phyloP scores from a whole-genome alignment of 352 stramenopile species.

The Phytophthora hibernalis region DNA sequence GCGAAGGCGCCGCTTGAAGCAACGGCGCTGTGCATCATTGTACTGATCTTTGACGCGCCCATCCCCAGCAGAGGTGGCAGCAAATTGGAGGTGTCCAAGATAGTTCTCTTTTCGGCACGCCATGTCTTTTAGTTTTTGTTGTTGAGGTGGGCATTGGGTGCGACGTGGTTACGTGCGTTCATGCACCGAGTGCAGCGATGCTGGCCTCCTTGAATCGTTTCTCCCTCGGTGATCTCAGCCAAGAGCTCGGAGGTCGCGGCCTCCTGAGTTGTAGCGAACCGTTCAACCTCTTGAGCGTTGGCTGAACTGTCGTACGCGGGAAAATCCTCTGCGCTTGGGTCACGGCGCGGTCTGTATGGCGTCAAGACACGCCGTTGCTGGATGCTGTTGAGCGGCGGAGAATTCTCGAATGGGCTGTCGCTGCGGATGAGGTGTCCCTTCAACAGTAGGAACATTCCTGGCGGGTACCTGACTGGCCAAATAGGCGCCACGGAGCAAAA shows the following conservation, averaged over 20 bases:
- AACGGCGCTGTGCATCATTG: neutral
- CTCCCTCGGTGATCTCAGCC: no score
- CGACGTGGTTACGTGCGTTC: slow-evolving; percentile 9
- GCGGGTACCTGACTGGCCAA: no score
- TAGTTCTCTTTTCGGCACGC: slow-evolving; percentile 6
- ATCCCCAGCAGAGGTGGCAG: slow-evolving; percentile 1
- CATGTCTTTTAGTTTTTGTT: slow-evolving; percentile 10
- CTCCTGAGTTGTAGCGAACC: no score
- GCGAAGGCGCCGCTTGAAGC: neutral
- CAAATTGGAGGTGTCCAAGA: neutral
- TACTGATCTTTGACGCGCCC: neutral
- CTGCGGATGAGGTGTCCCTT: neutral
- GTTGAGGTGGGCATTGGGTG: slow-evolving; percentile 1
- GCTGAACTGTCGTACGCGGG: neutral
- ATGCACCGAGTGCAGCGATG: slow-evolving; percentile 9
- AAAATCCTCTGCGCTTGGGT: slow-evolving; percentile 3
- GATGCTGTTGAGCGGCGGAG: neutral
- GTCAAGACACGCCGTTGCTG: slow-evolving; percentile 6
- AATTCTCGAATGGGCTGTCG: slow-evolving; percentile 6
- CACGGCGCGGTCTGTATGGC: neutral
- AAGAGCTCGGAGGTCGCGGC: no score
- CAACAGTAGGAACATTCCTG: no score
- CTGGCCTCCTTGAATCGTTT: slow-evolving; percentile 2
- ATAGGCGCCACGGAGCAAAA: no score
- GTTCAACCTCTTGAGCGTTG: no score